Evolutionary conservation across 345 rosid genomes (phyloP).

Genomic region (Lepidium didymum): DNA sequence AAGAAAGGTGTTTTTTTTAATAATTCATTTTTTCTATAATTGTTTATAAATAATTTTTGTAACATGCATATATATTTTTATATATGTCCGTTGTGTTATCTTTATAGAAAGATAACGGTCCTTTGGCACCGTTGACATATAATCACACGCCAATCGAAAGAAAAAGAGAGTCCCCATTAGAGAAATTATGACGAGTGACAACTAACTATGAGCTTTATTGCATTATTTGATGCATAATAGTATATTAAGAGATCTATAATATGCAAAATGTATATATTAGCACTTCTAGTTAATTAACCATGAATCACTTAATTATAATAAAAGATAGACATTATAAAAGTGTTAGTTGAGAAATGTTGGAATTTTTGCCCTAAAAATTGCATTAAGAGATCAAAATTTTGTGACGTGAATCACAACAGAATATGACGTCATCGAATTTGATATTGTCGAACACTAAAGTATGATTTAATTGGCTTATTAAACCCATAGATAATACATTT

Average conservation of each 20-base stretch:
- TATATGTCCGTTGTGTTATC: slow-evolving; percentile 14
- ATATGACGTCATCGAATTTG: neutral
- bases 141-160: slow-evolving; percentile 24
- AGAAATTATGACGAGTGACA: slow-evolving; percentile 31
- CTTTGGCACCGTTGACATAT: slow-evolving; percentile 32
- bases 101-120: slow-evolving; percentile 27
- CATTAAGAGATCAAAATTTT: neutral
- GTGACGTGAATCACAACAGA: neutral
- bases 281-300: neutral
- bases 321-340: neutral
- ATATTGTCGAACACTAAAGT: neutral
- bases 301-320: neutral
- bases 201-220: slow-evolving; percentile 23
- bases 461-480: neutral
- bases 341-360: neutral
- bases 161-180: neutral
- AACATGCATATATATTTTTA: neutral
- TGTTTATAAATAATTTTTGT: neutral
- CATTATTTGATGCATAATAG: neutral
- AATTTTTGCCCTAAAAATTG: neutral
- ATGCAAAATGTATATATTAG: neutral
- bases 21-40: neutral
- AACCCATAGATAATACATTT: neutral
- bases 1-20: slow-evolving; percentile 11
- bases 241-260: neutral